Conservation (phyloP, 441 rosid genomes). For the Viola pubescens region DNA sequence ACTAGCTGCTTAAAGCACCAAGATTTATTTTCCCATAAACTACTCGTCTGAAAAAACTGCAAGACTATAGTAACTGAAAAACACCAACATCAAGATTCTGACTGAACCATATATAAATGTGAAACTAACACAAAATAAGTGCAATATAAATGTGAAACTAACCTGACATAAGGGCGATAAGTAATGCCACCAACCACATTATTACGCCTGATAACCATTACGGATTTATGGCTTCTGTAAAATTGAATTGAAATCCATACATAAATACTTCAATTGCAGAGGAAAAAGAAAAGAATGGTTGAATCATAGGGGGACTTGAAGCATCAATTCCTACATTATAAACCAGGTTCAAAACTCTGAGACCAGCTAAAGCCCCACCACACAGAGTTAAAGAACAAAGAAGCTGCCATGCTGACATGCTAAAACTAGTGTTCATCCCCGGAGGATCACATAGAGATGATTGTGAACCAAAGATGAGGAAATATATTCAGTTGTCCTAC, state of each 20-base stretch:
- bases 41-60: too few species aligned
- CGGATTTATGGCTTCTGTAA: conserved; percentile 86
- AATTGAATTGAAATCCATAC: conserved; percentile 14
- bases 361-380: too few species aligned
- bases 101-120: conserved; percentile 6
- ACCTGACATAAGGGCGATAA: conserved; percentile 95
- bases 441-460: too few species aligned
- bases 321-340: too few species aligned
- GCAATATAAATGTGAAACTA: conserved; percentile 15
- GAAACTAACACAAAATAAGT: conserved; percentile 19
- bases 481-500: too few species aligned
- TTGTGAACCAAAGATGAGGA: too few species aligned
- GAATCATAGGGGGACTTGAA: too few species aligned
- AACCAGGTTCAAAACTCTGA: too few species aligned
- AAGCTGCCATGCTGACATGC: too few species aligned
- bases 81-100: neutral
- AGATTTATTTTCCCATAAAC: too few species aligned
- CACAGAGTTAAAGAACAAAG: too few species aligned
- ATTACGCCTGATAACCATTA: conserved; percentile 88
- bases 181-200: conserved; percentile 97
- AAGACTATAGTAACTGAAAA: conserved; percentile 1
- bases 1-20: neutral
- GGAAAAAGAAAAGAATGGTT: neutral
- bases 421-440: too few species aligned
- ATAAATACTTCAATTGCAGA: neutral